Evolutionary conservation across 1,284 basidiomycete species (phyloP).

Genomic region (Xerocomus nothofagi): DNA sequence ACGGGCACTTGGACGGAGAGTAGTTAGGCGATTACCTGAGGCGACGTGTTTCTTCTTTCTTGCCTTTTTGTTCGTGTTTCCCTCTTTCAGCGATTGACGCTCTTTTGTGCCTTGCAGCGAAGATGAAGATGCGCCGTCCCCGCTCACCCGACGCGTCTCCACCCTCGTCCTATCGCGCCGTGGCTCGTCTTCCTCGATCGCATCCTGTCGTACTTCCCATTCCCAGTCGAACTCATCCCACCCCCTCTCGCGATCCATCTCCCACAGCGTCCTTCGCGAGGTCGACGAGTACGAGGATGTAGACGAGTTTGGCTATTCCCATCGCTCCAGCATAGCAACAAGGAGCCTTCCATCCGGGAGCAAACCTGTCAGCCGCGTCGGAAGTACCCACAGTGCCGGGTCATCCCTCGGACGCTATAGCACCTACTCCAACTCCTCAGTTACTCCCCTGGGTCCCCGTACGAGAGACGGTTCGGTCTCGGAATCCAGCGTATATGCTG

Average conservation of each 20-base stretch:
- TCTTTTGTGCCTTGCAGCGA: conserved; percentile 46
- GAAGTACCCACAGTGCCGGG: conserved; percentile 22
- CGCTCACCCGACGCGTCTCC: conserved; percentile 65
- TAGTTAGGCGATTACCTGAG: not conserved
- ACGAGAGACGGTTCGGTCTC: conserved; percentile 17
- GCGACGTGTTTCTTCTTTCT: conserved; percentile 3
- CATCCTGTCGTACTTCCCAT: conserved; percentile 17
- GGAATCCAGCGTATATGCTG: conserved; percentile 19
- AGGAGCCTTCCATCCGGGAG: conserved; percentile 28
- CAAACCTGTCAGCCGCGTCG: conserved; percentile 24
- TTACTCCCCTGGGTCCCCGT: conserved; percentile 3
- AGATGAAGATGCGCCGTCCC: conserved; percentile 79
- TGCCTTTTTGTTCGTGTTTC: not conserved
- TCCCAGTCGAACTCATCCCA: conserved; percentile 17
- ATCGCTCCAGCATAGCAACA: conserved; percentile 12
- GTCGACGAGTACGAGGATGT: conserved; percentile 21
- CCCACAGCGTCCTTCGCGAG: conserved; percentile 33
- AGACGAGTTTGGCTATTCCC: conserved; percentile 28
- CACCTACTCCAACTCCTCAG: conserved; percentile 23
- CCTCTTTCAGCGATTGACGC: conserved; percentile 4
- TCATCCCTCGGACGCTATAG: conserved; percentile 31
- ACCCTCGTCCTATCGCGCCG: conserved; percentile 50
- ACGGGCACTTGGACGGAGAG: not conserved
- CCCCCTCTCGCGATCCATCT: conserved; percentile 37
- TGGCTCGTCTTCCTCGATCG: conserved; percentile 34